Percentiles rank a stretch among this genome's conserved stretches.
Conservation (phyloP, 768 basidiomycete genomes). For the Paxillus involutus region DNA sequence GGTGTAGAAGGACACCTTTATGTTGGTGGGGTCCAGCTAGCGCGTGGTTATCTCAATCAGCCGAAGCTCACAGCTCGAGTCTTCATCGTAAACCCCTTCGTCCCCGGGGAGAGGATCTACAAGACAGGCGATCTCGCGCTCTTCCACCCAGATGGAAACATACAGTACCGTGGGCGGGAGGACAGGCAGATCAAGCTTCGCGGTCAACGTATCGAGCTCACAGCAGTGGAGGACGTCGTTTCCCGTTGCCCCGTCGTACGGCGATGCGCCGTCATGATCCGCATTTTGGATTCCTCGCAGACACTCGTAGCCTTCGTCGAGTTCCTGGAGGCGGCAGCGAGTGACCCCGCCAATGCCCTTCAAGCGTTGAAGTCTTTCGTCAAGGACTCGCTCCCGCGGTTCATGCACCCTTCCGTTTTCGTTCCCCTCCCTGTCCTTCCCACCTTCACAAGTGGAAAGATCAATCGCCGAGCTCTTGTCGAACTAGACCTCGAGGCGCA, state of each 20-base stretch:
- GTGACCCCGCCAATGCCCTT: neutral
- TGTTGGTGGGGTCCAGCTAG: constrained; percentile 22
- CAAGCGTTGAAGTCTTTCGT: constrained; percentile 3
- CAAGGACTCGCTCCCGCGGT: constrained; percentile 8
- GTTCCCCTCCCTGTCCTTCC: constrained; percentile 7
- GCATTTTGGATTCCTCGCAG: constrained; percentile 4
- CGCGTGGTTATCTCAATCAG: constrained; percentile 19
- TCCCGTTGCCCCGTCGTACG: constrained; percentile 3
- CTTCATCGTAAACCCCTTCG: constrained; percentile 19
- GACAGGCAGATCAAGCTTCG: constrained; percentile 23
- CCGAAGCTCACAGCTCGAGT: constrained; percentile 12
- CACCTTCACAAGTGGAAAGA: constrained; percentile 10
- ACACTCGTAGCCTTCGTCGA: constrained; percentile 13
- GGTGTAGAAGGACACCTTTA: constrained; percentile 16
- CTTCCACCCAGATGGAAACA: constrained; percentile 11
- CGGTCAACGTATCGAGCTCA: constrained; percentile 19
- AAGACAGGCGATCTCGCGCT: constrained; percentile 16
- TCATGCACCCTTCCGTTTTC: constrained; percentile 13
- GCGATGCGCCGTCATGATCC: constrained; percentile 9
- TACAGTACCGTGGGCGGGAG: constrained; percentile 16
- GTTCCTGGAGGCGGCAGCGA: neutral
- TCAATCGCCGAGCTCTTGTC: constrained; percentile 6
- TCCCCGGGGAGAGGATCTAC: constrained; percentile 15
- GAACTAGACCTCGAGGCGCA: constrained; percentile 6
- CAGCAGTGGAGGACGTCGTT: constrained; percentile 18